Percentiles rank a stretch among this genome's conserved stretches.
Conservation (phyloP, 495 filamentous ascomycete species). For the Lasiosphaeriaceae sp. region DNA sequence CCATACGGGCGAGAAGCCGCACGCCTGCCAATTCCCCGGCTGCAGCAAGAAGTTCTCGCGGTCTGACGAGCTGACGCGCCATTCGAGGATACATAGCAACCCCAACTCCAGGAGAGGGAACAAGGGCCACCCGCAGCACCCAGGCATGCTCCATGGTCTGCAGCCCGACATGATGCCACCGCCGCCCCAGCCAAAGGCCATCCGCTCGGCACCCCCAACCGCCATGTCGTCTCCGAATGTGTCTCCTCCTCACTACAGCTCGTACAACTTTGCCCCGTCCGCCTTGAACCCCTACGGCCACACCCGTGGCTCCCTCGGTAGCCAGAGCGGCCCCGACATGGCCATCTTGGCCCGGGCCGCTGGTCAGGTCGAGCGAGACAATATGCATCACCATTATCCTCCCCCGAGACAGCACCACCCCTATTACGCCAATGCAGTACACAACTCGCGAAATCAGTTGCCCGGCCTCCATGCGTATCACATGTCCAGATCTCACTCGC, state of each 20-base stretch:
- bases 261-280: conserved; percentile 60
- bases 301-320: conserved; percentile 41
- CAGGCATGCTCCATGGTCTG: conserved; percentile 28
- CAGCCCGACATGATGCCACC: conserved; percentile 72
- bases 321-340: conserved; percentile 66
- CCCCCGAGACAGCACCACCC: conserved; percentile 40
- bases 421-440: conserved; percentile 55
- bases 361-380: conserved; percentile 78
- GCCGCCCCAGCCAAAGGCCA: conserved; percentile 58
- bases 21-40: conserved; percentile 88
- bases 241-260: conserved; percentile 85
- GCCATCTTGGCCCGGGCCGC: conserved; percentile 88
- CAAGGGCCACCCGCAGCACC: conserved; percentile 60
- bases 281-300: conserved; percentile 63
- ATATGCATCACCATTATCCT: conserved; percentile 54
- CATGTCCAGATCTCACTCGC: conserved; percentile 89
- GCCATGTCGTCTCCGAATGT: conserved; percentile 90
- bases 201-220: conserved; percentile 83
- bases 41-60: conserved; percentile 98
- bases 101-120: conserved; percentile 93
- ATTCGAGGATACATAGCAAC: conserved; percentile 98
- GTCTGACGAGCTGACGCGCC: conserved; percentile 93
- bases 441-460: conserved; percentile 52
- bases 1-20: conserved; percentile 97
- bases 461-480: conserved; percentile 82